phyloP scores from a whole-genome alignment of 2,329 filamentous ascomycete genomes.

The Talaromyces pinophilus region DNA sequence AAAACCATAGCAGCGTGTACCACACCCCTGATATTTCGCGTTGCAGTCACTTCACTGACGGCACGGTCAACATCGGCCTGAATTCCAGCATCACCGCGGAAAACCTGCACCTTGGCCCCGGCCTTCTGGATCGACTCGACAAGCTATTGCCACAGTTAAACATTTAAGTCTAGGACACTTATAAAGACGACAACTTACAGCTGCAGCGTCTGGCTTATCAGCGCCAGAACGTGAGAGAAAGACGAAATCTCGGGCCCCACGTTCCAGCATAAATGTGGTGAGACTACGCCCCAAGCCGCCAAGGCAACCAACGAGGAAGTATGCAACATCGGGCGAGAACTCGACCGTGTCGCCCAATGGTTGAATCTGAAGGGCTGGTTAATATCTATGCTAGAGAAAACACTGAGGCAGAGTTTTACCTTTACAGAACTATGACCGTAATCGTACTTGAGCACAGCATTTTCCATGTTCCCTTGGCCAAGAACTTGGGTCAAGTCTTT shows the following conservation, averaged over 20 bases:
- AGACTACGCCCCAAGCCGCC: conserved; percentile 36
- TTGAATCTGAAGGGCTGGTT: too few relatives aligned
- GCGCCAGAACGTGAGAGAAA: neutral
- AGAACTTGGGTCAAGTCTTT: too few relatives aligned
- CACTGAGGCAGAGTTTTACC: too few relatives aligned
- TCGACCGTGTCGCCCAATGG: too few relatives aligned
- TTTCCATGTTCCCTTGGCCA: too few relatives aligned
- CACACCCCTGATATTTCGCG: neutral
- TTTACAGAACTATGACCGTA: too few relatives aligned
- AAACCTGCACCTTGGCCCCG: neutral
- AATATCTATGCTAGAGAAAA: too few relatives aligned
- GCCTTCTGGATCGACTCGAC: neutral
- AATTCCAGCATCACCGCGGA: neutral
- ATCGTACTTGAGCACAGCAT: too few relatives aligned
- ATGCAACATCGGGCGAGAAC: conserved; percentile 23
- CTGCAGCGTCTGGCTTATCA: neutral
- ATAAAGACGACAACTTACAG: neutral
- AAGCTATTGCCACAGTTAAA: neutral
- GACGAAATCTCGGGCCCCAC: conserved; percentile 33
- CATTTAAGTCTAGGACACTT: neutral
- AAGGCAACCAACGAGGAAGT: conserved; percentile 34
- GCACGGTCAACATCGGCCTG: too few relatives aligned
- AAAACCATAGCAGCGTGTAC: neutral
- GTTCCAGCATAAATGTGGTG: conserved; percentile 34
- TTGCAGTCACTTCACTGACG: too few relatives aligned